These are phyloP conservation scores for Naganishia onofrii DNA, from an alignment of 768 basidiomycete species.

Conservation along the genomic window DNA sequence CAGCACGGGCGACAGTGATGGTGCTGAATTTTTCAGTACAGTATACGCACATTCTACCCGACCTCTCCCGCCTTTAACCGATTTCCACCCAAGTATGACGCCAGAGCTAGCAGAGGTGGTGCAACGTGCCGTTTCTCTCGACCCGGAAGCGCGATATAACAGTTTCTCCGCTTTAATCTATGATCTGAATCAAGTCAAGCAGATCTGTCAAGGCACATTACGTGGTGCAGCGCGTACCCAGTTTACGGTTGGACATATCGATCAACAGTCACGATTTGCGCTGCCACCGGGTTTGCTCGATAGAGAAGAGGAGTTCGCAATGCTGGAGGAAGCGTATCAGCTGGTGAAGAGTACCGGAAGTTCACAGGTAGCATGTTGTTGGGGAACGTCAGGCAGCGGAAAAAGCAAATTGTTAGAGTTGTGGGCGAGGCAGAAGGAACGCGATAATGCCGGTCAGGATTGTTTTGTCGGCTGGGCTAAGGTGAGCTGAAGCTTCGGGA, in stretches of 20 bases:
- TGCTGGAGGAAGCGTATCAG: constrained; percentile 23
- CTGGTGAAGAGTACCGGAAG: constrained; percentile 13
- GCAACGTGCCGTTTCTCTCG: constrained; percentile 40
- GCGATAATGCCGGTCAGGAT: constrained; percentile 20
- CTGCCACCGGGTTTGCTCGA: constrained; percentile 20
- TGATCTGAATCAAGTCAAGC: constrained; percentile 38
- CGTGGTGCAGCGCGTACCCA: constrained; percentile 5
- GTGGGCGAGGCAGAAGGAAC: constrained; percentile 28
- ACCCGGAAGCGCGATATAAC: constrained; percentile 41
- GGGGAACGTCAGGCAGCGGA: constrained; percentile 27
- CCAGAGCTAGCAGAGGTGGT: constrained; percentile 39
- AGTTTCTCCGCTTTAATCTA: constrained; percentile 37
- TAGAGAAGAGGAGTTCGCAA: constrained; percentile 14
- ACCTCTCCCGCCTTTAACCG: constrained; percentile 26
- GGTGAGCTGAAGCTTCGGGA: constrained; percentile 9
- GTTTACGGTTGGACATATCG: constrained; percentile 28
- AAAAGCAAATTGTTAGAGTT: constrained; percentile 26
- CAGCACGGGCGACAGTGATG: background rate
- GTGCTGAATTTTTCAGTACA: constrained; percentile 37
- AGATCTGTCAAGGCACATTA: constrained; percentile 32
- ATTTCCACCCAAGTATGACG: constrained; percentile 30
- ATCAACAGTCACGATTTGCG: constrained; percentile 13
- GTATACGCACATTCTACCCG: constrained; percentile 38
- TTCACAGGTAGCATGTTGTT: constrained; percentile 21
- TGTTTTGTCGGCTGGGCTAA: constrained; percentile 31